Percentiles rank a stretch among this genome's conserved stretches.
These are phyloP conservation scores for Lepiota brunneoincarnata DNA, from an alignment of 768 basidiomycete genomes.

Conservation along the genomic window DNA sequence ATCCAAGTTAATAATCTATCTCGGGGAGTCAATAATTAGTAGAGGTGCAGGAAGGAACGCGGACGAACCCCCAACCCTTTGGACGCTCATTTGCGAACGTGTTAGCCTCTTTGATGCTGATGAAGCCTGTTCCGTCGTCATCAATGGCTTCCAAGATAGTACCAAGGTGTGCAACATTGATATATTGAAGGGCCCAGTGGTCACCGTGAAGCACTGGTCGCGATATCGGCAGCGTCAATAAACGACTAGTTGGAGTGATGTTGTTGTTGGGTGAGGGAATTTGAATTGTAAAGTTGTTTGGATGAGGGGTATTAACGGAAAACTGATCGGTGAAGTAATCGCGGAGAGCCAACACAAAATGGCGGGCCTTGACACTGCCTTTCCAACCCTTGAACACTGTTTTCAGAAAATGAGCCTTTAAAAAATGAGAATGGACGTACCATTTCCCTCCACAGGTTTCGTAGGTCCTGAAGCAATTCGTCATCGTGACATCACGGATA, in stretches of 20 bases:
- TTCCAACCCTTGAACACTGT: constrained; percentile 41
- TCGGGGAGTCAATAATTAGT: not conserved
- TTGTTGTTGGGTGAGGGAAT: constrained; percentile 27
- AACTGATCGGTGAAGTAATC: constrained; percentile 32
- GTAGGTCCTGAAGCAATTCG: not conserved
- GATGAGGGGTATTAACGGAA: not conserved
- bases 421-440: not conserved
- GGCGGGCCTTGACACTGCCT: constrained; percentile 48
- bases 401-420: no score
- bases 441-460: constrained; percentile 14
- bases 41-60: not conserved
- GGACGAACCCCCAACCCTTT: constrained; percentile 23
- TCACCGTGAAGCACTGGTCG: constrained; percentile 2
- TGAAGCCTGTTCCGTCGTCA: constrained; percentile 36
- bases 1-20: constrained; percentile 24
- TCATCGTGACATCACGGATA: no score
- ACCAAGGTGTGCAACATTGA: constrained; percentile 28
- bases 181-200: constrained; percentile 33
- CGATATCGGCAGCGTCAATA: no score
- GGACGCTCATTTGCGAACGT: constrained; percentile 28
- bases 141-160: constrained; percentile 39
- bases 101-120: constrained; percentile 34
- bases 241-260: no score
- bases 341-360: constrained; percentile 44
- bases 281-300: not conserved